Evolutionary conservation across 2,329 filamentous ascomycete genomes (phyloP).

Genomic region (Endothia cerciana): DNA sequence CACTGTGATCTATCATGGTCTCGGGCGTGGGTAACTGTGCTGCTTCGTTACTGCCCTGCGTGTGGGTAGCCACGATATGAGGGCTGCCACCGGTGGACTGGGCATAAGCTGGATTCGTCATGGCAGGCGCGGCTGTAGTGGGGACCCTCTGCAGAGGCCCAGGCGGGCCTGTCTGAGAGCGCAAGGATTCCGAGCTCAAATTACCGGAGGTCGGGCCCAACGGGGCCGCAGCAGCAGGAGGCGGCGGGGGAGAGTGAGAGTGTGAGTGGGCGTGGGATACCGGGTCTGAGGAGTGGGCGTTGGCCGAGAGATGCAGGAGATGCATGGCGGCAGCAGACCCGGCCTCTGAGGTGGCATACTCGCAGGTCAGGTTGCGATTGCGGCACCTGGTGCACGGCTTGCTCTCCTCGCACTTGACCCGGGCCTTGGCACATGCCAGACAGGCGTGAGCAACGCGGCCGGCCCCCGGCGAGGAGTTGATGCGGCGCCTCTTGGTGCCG

Average conservation of each 20-base stretch:
- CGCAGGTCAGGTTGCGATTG: conserved; percentile 51
- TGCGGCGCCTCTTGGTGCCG: conserved; percentile 51
- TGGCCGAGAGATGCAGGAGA: conserved; percentile 47
- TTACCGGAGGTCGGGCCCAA: conserved; percentile 15
- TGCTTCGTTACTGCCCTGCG: conserved; percentile 37
- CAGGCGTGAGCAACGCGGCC: conserved; percentile 59
- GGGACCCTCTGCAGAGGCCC: conserved; percentile 16
- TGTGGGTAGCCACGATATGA: conserved; percentile 34
- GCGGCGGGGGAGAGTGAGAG: conserved; percentile 7
- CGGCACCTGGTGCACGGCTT: conserved; percentile 59
- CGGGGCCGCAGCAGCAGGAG: conserved; percentile 17
- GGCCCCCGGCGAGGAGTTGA: conserved; percentile 48
- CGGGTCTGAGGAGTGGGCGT: conserved; percentile 27
- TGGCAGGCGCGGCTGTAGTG: conserved; percentile 24
- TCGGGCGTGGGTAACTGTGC: conserved; percentile 42
- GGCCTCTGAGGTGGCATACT: conserved; percentile 43
- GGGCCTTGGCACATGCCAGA: conserved; percentile 53
- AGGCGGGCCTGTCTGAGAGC: conserved; percentile 19
- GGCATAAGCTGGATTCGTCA: conserved; percentile 32
- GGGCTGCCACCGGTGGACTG: conserved; percentile 35
- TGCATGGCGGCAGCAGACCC: conserved; percentile 49
- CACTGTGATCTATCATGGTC: conserved; percentile 38
- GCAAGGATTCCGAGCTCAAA: conserved; percentile 18
- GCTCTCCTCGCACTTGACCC: conserved; percentile 59
- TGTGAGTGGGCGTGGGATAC: conserved; percentile 1